Evolutionary conservation across 1,284 basidiomycete genomes (phyloP), one percentile per base, ranked within the genome.

Genomic region (Trametes hirsuta): DNA sequence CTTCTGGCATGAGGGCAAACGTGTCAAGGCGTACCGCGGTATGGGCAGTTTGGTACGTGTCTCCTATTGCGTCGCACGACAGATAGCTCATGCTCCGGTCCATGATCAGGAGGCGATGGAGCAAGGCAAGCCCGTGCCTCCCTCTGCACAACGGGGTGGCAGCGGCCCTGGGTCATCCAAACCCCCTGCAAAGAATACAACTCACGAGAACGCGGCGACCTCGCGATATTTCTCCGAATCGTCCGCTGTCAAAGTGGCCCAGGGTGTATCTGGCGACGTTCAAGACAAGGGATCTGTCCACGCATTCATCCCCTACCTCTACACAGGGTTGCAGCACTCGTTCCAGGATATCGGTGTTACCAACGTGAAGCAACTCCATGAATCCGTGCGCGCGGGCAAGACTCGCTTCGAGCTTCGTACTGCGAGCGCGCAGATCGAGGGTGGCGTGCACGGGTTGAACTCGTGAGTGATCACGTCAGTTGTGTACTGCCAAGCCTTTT

Each of bases 1-100:
- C 82, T 98, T 97, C 76, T 98, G 97, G 77, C 95, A 98, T 74
- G 96, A 98, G 70, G 97, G 97, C 68, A 97, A 98, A 83, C 90
- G 97, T 47, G 93, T 99, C 74, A 99, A 99, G 83, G 88, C 96
- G 41, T 99, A 99, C 80, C 91, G 97, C 63, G 97, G 97, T 11
- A 99, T 99, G 97, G 97, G 97, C 42, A 94, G 91, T 69, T 82
- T 97, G 69, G 75, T 77, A 41, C 40, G 75, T 73, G 18, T 47
- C 24, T n/a, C 12, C 37, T 12, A 3, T 15, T 25, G 39, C 47
- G 9, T 50, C 53, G 9, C 52, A 14, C 34, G 35, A 15, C 41
- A 37, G 11, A 18, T 12, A 36, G 39, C 50, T 59, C 42, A 60
- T 48, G 6, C 36, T 12, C 47, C 52, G 8, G 36, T 11, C 14